Evolutionary conservation across 352 stramenopile genomes (phyloP).

Genomic region (Blastocystis hominis): DNA sequence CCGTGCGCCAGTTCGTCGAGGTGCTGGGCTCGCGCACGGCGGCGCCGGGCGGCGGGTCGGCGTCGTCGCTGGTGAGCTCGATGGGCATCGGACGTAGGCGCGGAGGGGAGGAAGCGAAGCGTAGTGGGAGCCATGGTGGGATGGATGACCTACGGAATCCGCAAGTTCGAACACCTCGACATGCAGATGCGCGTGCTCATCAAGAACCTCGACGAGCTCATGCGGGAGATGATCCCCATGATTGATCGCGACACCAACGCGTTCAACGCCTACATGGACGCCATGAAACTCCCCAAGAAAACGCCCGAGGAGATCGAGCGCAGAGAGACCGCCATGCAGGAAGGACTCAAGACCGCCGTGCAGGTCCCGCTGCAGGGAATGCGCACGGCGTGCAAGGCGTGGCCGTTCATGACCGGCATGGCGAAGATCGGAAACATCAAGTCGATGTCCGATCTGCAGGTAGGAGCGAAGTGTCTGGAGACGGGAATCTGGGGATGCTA

Average conservation of each 20-base stretch:
- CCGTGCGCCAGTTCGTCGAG: slow-evolving; percentile 60
- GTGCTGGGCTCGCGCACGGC: slow-evolving; percentile 57
- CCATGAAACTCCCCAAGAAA: slow-evolving; percentile 60
- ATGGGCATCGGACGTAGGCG: slow-evolving; percentile 57
- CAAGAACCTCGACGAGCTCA: slow-evolving; percentile 58
- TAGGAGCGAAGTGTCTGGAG: slow-evolving; percentile 60
- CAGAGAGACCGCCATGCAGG: slow-evolving; percentile 59
- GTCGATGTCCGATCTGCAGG: slow-evolving; percentile 60
- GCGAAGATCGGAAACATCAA: slow-evolving; percentile 62
- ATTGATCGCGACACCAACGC: slow-evolving; percentile 61
- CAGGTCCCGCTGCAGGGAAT: slow-evolving; percentile 59
- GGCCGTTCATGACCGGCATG: slow-evolving; percentile 60
- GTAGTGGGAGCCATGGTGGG: slow-evolving; percentile 61
- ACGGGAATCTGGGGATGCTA: slow-evolving; percentile 61
- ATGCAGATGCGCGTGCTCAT: slow-evolving; percentile 60
- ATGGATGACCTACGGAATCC: slow-evolving; percentile 61
- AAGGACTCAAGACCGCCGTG: slow-evolving; percentile 60
- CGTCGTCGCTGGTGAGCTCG: slow-evolving; percentile 58
- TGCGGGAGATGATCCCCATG: slow-evolving; percentile 60
- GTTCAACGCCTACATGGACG: slow-evolving; percentile 61
- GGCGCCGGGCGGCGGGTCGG: slow-evolving; percentile 55
- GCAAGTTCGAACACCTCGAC: slow-evolving; percentile 60
- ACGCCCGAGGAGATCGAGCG: slow-evolving; percentile 58
- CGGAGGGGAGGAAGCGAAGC: background rate
- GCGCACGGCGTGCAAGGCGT: slow-evolving; percentile 58